These are phyloP conservation scores for Caloboletus firmus DNA, from an alignment of 1,284 basidiomycete genomes.

Conservation along the genomic window DNA sequence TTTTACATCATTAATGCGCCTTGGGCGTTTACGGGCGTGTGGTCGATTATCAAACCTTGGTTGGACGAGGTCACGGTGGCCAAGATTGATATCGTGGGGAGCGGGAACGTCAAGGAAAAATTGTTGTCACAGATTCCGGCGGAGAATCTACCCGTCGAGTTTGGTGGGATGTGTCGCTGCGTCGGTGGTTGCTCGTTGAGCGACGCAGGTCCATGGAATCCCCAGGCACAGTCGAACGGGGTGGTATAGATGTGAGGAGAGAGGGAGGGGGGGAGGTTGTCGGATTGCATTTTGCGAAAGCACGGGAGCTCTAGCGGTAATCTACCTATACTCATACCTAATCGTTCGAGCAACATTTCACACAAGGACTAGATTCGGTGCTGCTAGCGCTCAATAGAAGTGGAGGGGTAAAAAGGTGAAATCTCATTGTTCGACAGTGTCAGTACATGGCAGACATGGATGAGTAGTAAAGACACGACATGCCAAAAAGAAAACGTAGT, in stretches of 20 bases:
- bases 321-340: slow-evolving; percentile 35
- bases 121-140: slow-evolving; percentile 79
- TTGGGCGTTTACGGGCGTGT: slow-evolving; percentile 88
- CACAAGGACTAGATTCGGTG: slow-evolving; percentile 7
- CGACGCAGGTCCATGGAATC: slow-evolving; percentile 94
- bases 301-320: slow-evolving; percentile 19
- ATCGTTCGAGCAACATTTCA: slow-evolving; percentile 26
- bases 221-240: slow-evolving; percentile 14
- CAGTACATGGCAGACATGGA: not conserved
- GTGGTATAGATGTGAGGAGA: slow-evolving; percentile 15
- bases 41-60: slow-evolving; percentile 91
- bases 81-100: slow-evolving; percentile 87
- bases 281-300: not conserved
- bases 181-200: slow-evolving; percentile 81
- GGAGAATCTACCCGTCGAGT: slow-evolving; percentile 81
- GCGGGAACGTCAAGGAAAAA: slow-evolving; percentile 60
- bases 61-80: slow-evolving; percentile 92
- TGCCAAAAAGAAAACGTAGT: too few species aligned
- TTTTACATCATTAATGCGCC: slow-evolving; percentile 97
- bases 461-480: not conserved
- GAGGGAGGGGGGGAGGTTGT: too few species aligned
- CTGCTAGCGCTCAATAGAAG: not conserved
- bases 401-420: not conserved
- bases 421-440: not conserved
- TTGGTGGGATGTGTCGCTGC: slow-evolving; percentile 86